Conservation (phyloP, 768 basidiomycete genomes). For the Clavulina sp. region DNA sequence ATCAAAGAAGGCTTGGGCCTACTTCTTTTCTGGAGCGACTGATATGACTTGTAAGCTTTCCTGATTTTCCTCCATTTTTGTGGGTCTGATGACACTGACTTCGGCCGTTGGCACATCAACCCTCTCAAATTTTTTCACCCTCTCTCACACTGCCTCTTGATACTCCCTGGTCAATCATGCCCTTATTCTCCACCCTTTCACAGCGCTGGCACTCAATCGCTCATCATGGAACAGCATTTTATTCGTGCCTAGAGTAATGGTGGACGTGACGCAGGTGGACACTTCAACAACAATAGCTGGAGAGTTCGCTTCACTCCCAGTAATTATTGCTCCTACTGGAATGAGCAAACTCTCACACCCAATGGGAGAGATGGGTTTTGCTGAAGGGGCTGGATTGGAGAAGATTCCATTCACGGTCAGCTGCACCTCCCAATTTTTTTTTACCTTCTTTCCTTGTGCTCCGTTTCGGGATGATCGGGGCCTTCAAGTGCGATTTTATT, state of each 20-base stretch:
- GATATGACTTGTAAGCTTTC: not conserved
- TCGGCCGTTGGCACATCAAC: not conserved
- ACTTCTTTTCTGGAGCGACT: constrained; percentile 2
- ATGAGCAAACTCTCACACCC: constrained; percentile 24
- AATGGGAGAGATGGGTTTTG: constrained; percentile 19
- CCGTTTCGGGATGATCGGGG: too few relatives aligned
- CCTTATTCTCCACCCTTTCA: not conserved
- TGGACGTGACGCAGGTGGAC: constrained; percentile 19
- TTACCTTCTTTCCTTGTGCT: not conserved
- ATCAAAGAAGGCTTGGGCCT: constrained; percentile 1
- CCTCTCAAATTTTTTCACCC: not conserved
- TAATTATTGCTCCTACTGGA: constrained; percentile 24
- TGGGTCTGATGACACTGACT: too few relatives aligned
- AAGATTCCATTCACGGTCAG: constrained; percentile 12
- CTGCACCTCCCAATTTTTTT: not conserved
- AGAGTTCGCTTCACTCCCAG: constrained; percentile 17
- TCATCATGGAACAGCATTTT: constrained; percentile 12
- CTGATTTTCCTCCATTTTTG: not conserved
- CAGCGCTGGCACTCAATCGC: not conserved
- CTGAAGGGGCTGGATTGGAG: constrained; percentile 16
- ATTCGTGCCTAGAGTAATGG: constrained; percentile 20
- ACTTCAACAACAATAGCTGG: constrained; percentile 21
- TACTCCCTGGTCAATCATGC: too few relatives aligned
- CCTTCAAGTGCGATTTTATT: too few relatives aligned
- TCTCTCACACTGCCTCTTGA: not conserved